Percentiles rank a stretch among this genome's conserved stretches.
These are phyloP conservation scores for Dryas octopetala DNA, from an alignment of 306 rosid species.

Conservation along the genomic window DNA sequence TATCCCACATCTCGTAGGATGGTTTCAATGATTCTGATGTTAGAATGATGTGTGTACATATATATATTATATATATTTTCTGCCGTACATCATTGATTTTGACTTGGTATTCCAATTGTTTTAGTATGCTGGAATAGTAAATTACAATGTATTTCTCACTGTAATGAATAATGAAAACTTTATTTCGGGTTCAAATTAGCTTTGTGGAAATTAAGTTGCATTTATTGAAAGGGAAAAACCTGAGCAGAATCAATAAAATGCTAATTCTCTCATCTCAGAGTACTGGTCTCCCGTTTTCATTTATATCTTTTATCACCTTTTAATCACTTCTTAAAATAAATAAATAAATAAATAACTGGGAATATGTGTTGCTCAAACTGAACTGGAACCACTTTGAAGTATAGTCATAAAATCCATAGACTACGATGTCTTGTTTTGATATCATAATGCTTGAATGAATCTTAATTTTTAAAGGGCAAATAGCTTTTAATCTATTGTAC, in stretches of 20 bases:
- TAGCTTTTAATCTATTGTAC: background rate
- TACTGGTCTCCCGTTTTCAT: background rate
- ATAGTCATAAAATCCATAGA: background rate
- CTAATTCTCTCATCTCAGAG: background rate
- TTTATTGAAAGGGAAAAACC: background rate
- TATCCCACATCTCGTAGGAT: conserved; percentile 19
- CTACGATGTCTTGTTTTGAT: background rate
- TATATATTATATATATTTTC: background rate
- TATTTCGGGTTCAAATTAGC: background rate
- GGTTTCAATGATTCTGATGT: conserved; percentile 5
- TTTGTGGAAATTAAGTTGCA: background rate
- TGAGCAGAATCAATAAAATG: background rate
- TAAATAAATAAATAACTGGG: background rate
- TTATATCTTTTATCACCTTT: background rate
- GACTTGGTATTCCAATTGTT: background rate
- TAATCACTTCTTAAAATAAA: background rate
- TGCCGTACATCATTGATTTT: background rate
- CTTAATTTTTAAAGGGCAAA: background rate
- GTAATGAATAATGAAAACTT: background rate
- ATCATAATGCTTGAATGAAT: background rate
- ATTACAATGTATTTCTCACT: background rate
- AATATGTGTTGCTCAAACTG: background rate
- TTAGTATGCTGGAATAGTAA: background rate
- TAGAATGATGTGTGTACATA: background rate
- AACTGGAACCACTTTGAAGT: background rate